Percentiles rank a stretch among this genome's conserved stretches.
phyloP scores from a whole-genome alignment of 208 protist species.

The Herpetomonas samuelpessoai region DNA sequence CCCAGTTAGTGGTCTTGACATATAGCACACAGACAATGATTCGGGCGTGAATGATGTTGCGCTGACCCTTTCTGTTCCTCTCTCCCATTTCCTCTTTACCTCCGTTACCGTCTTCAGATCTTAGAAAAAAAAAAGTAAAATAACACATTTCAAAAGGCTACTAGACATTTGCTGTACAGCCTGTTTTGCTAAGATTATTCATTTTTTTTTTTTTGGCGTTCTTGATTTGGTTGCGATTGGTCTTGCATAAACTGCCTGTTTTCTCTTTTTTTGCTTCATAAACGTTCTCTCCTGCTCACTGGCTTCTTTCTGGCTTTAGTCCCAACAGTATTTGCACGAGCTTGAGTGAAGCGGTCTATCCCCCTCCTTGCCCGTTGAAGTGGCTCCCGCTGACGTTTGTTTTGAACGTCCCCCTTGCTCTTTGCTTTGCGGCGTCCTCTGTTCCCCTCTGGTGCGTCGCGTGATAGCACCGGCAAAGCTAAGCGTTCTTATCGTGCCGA shows the following conservation, averaged over 20 bases:
- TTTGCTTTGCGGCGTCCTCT: no score
- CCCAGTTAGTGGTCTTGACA: not conserved
- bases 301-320: slow-evolving; percentile 7
- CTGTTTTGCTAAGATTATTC: not conserved
- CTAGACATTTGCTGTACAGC: not conserved
- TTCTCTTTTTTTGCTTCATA: not conserved
- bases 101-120: not conserved
- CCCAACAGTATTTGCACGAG: no score
- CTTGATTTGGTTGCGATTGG: no score
- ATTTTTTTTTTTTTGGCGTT: slow-evolving; percentile 11
- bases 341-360: no score
- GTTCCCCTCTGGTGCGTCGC: no score
- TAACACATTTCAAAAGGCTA: no score
- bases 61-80: slow-evolving; percentile 3
- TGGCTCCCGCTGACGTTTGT: no score
- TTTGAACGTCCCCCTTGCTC: no score
- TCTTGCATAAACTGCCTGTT: not conserved
- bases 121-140: not conserved
- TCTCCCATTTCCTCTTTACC: not conserved
- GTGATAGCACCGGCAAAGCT: no score
- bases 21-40: not conserved
- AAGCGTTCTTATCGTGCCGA: no score
- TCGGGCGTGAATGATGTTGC: not conserved
- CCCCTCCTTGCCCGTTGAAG: no score
- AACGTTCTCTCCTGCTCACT: not conserved